These are phyloP conservation scores for Panicum virgatum DNA, from an alignment of 202 grass and related monocot species.

Conservation along the genomic window DNA sequence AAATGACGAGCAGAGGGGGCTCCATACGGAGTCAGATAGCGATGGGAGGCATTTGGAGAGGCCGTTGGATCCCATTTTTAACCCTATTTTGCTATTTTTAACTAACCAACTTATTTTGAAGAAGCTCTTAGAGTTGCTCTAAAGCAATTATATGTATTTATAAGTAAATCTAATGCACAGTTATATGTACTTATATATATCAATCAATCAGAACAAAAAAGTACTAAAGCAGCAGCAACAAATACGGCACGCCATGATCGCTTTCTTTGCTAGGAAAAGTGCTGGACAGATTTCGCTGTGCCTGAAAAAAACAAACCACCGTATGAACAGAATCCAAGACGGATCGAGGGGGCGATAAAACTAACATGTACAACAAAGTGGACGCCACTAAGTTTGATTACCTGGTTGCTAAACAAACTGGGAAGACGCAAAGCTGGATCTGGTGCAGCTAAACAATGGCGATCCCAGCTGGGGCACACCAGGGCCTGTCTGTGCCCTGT, in stretches of 20 bases:
- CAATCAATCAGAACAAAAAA: slow-evolving; percentile 33
- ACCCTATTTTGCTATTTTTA: too few species aligned
- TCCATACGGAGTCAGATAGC: too few species aligned
- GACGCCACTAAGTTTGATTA: slow-evolving; percentile 26
- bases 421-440: slow-evolving; percentile 24
- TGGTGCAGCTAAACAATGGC: slow-evolving; percentile 14
- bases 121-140: too few species aligned
- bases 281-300: slow-evolving; percentile 16
- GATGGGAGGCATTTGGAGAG: too few species aligned
- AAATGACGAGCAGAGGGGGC: too few species aligned
- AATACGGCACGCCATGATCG: background rate
- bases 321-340: slow-evolving; percentile 47
- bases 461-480: slow-evolving; percentile 58
- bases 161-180: too few species aligned
- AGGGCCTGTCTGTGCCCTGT: slow-evolving; percentile 53
- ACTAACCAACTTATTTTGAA: too few species aligned
- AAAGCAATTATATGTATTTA: too few species aligned
- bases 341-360: slow-evolving; percentile 17
- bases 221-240: slow-evolving; percentile 20
- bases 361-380: background rate
- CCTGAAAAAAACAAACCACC: background rate
- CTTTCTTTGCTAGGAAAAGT: background rate
- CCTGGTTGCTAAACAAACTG: background rate
- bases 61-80: too few species aligned
- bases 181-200: background rate